These are phyloP conservation scores for Stipa capillata DNA, from an alignment of 176 grass and related monocot species.

Conservation along the genomic window DNA sequence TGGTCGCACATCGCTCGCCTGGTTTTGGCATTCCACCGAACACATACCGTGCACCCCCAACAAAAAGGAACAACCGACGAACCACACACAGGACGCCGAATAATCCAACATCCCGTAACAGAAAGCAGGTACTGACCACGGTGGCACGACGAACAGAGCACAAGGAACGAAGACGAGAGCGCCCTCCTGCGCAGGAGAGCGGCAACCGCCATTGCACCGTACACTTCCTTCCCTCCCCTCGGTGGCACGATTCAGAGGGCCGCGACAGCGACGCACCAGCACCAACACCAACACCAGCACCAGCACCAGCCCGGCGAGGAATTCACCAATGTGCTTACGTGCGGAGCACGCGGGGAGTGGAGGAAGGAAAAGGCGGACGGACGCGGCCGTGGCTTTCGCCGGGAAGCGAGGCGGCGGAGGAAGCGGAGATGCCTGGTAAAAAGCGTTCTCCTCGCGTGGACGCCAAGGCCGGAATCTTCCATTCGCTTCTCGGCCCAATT, in stretches of 20 bases:
- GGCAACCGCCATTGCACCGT: conserved; percentile 22
- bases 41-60: neutral
- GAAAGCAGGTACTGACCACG: conserved; percentile 16
- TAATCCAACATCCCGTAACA: neutral
- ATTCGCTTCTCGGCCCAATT: neutral
- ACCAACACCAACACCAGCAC: neutral
- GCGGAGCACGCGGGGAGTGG: neutral
- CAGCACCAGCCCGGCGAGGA: neutral
- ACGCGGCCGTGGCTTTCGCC: conserved; percentile 24
- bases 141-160: neutral
- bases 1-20: neutral
- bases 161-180: neutral
- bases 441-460: conserved; percentile 8
- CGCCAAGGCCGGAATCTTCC: conserved; percentile 27
- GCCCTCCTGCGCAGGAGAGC: conserved; percentile 23
- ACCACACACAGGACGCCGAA: neutral
- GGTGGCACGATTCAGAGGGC: neutral
- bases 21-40: conserved; percentile 22
- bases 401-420: conserved; percentile 11
- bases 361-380: neutral
- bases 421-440: neutral
- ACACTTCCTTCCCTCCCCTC: neutral
- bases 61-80: neutral
- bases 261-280: neutral
- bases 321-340: neutral